Evolutionary conservation across 2,329 filamentous ascomycete genomes (phyloP).

Genomic region (Alternaria novae-zelandiae): DNA sequence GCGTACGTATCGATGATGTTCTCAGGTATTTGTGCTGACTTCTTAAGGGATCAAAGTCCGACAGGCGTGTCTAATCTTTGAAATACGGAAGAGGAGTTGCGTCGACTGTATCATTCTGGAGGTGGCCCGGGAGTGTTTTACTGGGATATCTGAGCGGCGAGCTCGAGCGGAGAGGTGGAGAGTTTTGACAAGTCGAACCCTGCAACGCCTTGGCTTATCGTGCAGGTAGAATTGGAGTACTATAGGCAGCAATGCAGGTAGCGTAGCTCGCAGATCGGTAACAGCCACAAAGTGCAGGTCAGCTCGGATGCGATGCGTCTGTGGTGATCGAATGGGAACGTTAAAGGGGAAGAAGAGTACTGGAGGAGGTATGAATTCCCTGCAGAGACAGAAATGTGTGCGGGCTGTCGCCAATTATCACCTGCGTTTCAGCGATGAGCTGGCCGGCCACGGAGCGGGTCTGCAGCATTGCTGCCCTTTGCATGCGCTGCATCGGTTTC

Average conservation of each 20-base stretch:
- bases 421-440: conserved; percentile 44
- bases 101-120: conserved; percentile 52
- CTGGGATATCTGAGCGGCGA: conserved; percentile 42
- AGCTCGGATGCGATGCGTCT: conserved; percentile 35
- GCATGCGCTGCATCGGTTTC: conserved; percentile 42
- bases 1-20: conserved; percentile 39
- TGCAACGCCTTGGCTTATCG: conserved; percentile 49
- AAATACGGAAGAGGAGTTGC: conserved; percentile 43
- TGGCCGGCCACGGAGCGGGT: conserved; percentile 45
- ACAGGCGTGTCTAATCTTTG: conserved; percentile 39
- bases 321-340: conserved; percentile 40
- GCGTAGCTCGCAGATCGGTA: conserved; percentile 39
- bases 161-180: conserved; percentile 42
- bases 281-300: conserved; percentile 45
- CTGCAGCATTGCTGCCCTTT: conserved; percentile 41
- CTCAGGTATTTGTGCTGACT: conserved; percentile 19
- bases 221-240: conserved; percentile 39
- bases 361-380: conserved; percentile 45
- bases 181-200: conserved; percentile 48
- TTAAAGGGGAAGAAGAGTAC: conserved; percentile 32
- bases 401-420: conserved; percentile 46
- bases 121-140: conserved; percentile 39
- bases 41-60: conserved; percentile 44
- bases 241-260: conserved; percentile 51
- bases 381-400: conserved; percentile 36